phyloP scores from a whole-genome alignment of 75 land plant genomes.

The Selaginella moellendorffii region DNA sequence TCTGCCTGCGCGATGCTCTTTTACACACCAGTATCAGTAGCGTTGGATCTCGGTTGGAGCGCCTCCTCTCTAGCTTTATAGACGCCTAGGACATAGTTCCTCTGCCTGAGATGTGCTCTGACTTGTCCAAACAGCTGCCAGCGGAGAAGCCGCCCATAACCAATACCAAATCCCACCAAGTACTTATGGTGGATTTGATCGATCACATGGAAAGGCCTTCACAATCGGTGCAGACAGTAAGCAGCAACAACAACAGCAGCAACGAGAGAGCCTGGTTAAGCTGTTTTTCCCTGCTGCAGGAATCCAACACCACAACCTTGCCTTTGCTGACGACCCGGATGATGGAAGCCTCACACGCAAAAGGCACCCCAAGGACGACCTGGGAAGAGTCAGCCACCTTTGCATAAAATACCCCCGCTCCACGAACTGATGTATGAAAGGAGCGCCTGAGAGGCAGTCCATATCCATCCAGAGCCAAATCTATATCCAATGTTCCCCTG shows the following conservation, averaged over 20 bases:
- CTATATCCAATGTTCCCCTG: not conserved
- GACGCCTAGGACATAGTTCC: not conserved
- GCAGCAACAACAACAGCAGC: too few species aligned
- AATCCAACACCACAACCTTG: not conserved
- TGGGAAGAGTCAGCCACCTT: too few species aligned
- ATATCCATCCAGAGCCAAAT: not conserved
- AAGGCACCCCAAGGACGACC: not conserved
- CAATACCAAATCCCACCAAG: constrained; percentile 1
- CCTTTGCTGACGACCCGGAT: not conserved
- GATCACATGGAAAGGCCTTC: not conserved
- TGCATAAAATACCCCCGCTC: too few species aligned
- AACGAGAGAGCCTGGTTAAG: not conserved
- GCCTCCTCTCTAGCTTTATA: too few species aligned
- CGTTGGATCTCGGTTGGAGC: too few species aligned
- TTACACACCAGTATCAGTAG: too few species aligned
- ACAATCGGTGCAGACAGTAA: not conserved
- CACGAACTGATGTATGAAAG: too few species aligned
- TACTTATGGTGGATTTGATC: not conserved
- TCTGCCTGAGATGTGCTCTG: not conserved
- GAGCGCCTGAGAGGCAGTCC: too few species aligned
- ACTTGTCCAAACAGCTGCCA: not conserved
- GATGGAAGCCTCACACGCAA: not conserved
- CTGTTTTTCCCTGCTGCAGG: not conserved
- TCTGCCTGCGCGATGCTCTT: too few species aligned
- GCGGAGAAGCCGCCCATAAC: constrained; percentile 1